phyloP scores from a whole-genome alignment of 2,329 filamentous ascomycete genomes.

The Hirsutella thompsonii region DNA sequence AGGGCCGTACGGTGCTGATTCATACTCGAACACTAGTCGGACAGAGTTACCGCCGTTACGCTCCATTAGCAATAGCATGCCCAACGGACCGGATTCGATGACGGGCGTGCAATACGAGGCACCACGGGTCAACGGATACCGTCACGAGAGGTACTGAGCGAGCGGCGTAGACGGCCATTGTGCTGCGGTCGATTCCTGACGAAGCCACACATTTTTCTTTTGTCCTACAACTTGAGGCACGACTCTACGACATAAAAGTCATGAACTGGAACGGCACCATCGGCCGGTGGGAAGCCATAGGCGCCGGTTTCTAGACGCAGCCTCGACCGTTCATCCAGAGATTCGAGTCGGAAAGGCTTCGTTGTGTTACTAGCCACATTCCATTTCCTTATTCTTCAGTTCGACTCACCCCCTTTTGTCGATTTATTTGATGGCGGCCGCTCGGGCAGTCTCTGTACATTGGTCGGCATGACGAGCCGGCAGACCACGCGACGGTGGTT shows the following conservation, averaged over 20 bases:
- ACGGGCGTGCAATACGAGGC: constrained; percentile 52
- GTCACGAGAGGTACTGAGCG: constrained; percentile 24
- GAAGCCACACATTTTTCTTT: constrained; percentile 1
- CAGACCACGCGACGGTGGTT: background rate
- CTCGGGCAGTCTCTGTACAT: constrained; percentile 6
- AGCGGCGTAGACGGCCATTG: background rate
- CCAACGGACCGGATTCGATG: constrained; percentile 44
- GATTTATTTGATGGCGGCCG: background rate
- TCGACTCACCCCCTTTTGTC: background rate
- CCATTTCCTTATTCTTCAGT: background rate
- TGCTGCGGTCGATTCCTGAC: background rate
- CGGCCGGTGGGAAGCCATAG: background rate
- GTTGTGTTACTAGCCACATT: constrained; percentile 9
- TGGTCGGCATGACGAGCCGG: constrained; percentile 1
- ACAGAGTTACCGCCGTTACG: constrained; percentile 45
- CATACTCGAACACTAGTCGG: constrained; percentile 21
- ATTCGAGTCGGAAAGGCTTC: constrained; percentile 3
- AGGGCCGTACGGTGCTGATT: constrained; percentile 14
- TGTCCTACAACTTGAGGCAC: constrained; percentile 3
- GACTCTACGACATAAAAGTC: constrained; percentile 8
- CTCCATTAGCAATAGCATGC: constrained; percentile 30
- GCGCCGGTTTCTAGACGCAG: background rate
- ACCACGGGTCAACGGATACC: constrained; percentile 33
- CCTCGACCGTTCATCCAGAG: background rate
- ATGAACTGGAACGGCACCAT: background rate